Evolutionary conservation across 495 filamentous ascomycete genomes (phyloP), one percentile per base, ranked within the genome.

Genomic region (Aspergillus conjunctus): DNA sequence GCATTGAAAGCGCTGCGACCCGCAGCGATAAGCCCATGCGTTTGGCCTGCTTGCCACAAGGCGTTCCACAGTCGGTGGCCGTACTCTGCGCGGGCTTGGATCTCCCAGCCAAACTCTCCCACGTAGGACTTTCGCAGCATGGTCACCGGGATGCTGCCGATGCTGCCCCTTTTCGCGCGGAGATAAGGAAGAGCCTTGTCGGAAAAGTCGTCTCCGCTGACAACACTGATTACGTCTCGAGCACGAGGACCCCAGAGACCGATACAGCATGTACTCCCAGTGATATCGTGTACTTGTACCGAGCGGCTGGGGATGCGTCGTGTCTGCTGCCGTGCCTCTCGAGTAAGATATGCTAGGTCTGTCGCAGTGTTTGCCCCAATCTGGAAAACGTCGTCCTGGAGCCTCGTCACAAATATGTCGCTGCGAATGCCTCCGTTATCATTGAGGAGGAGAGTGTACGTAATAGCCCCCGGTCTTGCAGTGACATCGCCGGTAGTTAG

Each of bases 161-260:
- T 62, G 21, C 51, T 67, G 1, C 66, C 71, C 1, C 62, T 59
- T 60, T 79, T 79, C 56, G 73, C 68, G 7, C 61, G 58, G 56
- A 79, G 70, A 41, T 79, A 79, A 0, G 75, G 74, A 0, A 81
- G 68, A 0, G 62, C 72, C 21, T 67, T 67, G 62, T 75, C 72
- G 54, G 74, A 73, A 58, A 82, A 69, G 31, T 81, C 76, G 15
- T 74, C 72, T 0, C 66, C 56, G 34, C 61, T 78, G 53, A 75
- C 55, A 1, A 26, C 48, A 18, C 41, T 51, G 37, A 82, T 69
- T 0, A 78, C 74, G 46, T 77, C 71, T 7, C 68, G 66, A 2
- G 80, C 65, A 12, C 74, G 77, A 21, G 80, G 80, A 12, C 80
- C 80, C 80, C 79, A 82, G 12, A 83, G 73, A 0, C 80, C 80